A percentile compares a stretch with the other conserved stretches of the same genome.
Evolutionary conservation across 2,329 filamentous ascomycete species (phyloP).

Genomic region (Alternaria postmessia): DNA sequence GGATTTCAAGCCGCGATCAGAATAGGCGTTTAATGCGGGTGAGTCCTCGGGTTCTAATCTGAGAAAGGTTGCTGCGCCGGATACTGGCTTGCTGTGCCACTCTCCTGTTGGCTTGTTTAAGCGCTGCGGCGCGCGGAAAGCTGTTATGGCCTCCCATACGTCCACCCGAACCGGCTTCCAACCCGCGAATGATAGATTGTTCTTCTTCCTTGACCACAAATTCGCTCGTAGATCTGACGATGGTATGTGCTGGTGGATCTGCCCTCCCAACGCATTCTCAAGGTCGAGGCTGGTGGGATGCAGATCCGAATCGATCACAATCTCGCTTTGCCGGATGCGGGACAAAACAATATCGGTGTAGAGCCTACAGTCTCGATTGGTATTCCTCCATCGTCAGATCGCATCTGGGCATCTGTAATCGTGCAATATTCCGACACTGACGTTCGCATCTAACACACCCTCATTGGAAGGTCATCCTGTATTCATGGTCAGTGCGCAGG

Average conservation of each 20-base stretch:
- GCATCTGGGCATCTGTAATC: background rate
- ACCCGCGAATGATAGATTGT: background rate
- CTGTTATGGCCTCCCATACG: background rate
- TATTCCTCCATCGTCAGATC: background rate
- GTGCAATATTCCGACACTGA: slow-evolving; percentile 10
- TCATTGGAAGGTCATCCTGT: background rate
- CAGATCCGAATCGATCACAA: background rate
- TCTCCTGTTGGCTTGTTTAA: slow-evolving; percentile 11
- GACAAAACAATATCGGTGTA: background rate
- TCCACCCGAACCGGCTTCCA: background rate
- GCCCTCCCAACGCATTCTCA: background rate
- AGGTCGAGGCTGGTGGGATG: background rate
- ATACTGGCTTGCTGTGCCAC: background rate
- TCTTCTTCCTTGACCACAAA: background rate
- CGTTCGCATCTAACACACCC: background rate
- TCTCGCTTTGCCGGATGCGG: background rate
- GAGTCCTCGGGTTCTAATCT: background rate
- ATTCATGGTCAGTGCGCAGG: slow-evolving; percentile 1
- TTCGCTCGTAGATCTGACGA: background rate
- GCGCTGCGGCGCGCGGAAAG: slow-evolving; percentile 13
- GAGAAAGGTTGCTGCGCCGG: background rate
- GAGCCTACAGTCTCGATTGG: background rate
- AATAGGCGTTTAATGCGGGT: background rate
- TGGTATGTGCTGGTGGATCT: background rate
- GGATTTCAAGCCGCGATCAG: background rate